phyloP scores from a whole-genome alignment of 495 filamentous ascomycete species.

The Daldinia grandis region DNA sequence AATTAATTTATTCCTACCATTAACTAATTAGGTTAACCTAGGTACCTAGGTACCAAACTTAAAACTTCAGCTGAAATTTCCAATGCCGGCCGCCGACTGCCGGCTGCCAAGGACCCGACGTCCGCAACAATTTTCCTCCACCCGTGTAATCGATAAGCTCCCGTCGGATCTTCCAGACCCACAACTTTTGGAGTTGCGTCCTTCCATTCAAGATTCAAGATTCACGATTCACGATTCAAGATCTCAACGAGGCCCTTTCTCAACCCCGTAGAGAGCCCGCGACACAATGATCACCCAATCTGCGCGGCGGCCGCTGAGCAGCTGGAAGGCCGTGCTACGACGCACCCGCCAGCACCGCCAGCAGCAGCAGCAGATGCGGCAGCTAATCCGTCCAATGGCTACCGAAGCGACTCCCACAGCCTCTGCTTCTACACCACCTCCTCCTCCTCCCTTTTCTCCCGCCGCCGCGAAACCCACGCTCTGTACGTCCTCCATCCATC shows the following conservation, averaged over 20 bases:
- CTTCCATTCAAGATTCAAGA: too few relatives aligned
- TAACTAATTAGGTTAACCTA: too few relatives aligned
- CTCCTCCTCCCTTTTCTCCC: constrained; percentile 11
- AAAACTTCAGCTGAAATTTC: constrained; percentile 36
- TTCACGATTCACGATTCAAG: too few relatives aligned
- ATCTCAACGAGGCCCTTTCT: constrained; percentile 7
- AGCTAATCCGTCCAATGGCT: constrained; percentile 47
- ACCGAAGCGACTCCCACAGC: constrained; percentile 44
- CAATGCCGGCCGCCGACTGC: constrained; percentile 2
- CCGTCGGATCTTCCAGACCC: neutral
- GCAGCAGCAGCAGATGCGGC: constrained; percentile 46
- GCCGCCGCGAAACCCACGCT: constrained; percentile 9
- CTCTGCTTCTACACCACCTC: constrained; percentile 23
- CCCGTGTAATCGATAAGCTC: constrained; percentile 28
- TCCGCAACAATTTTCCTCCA: constrained; percentile 41
- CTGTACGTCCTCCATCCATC: constrained; percentile 12
- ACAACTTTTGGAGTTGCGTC: constrained; percentile 9
- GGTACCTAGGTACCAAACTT: too few relatives aligned
- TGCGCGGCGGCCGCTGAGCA: constrained; percentile 71
- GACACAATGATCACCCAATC: constrained; percentile 66
- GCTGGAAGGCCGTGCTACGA: constrained; percentile 67
- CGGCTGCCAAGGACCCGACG: constrained; percentile 15
- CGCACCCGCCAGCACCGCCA: constrained; percentile 52
- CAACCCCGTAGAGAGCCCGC: neutral
- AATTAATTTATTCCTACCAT: neutral